These are phyloP conservation scores for Cordia subcordata DNA, from an alignment of 257 asterid genomes.

Conservation along the genomic window DNA sequence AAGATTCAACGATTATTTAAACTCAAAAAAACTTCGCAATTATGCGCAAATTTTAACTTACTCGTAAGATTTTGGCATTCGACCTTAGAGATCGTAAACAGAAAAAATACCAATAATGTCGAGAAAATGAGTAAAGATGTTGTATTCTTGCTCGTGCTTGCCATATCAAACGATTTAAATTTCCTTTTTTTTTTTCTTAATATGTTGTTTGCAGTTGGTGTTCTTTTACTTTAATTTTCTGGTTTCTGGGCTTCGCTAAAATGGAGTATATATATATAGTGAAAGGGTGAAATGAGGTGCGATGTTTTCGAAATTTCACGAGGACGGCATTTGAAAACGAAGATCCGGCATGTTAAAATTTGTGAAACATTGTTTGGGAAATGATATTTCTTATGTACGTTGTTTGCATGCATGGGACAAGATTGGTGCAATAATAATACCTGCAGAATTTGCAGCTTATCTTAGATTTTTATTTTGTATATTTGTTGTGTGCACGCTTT, in stretches of 20 bases:
- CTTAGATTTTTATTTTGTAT: too few species aligned
- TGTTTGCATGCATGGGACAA: too few species aligned
- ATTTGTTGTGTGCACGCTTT: too few species aligned
- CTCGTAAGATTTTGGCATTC: not conserved
- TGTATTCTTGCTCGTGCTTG: conserved; percentile 4
- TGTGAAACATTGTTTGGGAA: too few species aligned
- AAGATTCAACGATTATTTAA: not conserved
- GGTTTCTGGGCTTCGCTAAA: not conserved
- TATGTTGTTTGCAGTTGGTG: not conserved
- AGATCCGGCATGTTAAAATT: too few species aligned
- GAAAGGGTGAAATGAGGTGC: not conserved
- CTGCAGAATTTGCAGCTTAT: too few species aligned
- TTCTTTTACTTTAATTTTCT: not conserved
- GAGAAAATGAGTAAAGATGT: conserved; percentile 2
- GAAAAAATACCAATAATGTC: conserved; percentile 1
- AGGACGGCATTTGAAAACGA: conserved; percentile 3
- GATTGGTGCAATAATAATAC: too few species aligned
- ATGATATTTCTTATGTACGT: too few species aligned
- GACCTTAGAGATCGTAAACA: conserved; percentile 3
- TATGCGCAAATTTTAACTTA: not conserved
- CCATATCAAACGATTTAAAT: not conserved
- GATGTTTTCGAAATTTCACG: conserved; percentile 2
- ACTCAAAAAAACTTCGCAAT: too few species aligned
- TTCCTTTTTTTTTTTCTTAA: not conserved
- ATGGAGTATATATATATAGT: conserved; percentile 4